These are phyloP conservation scores for Rhododendron simsii DNA, from an alignment of 148 eudicot species.

Conservation along the genomic window DNA sequence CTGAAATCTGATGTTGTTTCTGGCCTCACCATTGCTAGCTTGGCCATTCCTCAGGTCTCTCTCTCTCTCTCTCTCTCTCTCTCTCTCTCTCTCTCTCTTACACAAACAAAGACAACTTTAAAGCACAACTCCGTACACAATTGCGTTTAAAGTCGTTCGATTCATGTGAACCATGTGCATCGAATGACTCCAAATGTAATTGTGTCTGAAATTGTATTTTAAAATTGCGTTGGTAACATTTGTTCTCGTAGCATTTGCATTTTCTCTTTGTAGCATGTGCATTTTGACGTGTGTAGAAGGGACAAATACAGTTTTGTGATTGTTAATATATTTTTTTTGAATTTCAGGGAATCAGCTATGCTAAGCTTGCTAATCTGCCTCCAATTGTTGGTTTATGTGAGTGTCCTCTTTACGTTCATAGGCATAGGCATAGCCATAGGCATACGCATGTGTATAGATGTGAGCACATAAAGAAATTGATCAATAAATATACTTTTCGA, in stretches of 20 bases:
- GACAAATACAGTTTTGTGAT: not conserved
- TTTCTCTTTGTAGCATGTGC: not conserved
- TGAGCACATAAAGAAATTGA: not conserved
- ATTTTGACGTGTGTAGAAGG: not conserved
- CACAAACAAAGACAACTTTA: too few species aligned
- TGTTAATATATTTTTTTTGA: not conserved
- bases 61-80: not conserved
- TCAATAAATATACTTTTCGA: too few species aligned
- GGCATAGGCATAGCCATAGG: not conserved
- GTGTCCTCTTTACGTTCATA: constrained; percentile 8
- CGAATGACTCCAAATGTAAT: too few species aligned
- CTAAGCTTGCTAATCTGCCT: constrained; percentile 56
- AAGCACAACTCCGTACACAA: too few species aligned
- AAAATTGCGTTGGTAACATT: too few species aligned
- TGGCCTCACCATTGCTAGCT: constrained; percentile 72
- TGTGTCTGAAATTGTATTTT: too few species aligned
- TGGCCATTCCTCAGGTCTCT: constrained; percentile 66
- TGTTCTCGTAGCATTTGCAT: not conserved
- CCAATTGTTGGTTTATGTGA: constrained; percentile 62
- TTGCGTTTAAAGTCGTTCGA: too few species aligned
- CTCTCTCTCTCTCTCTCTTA: too few species aligned
- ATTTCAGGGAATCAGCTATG: constrained; percentile 56
- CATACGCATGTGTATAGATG: not conserved
- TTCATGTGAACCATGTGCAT: too few species aligned
- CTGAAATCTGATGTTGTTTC: constrained; percentile 54